Base-by-base conservation (phyloP, 2,329 filamentous ascomycete species). In the Ascochyta lentis region DNA sequence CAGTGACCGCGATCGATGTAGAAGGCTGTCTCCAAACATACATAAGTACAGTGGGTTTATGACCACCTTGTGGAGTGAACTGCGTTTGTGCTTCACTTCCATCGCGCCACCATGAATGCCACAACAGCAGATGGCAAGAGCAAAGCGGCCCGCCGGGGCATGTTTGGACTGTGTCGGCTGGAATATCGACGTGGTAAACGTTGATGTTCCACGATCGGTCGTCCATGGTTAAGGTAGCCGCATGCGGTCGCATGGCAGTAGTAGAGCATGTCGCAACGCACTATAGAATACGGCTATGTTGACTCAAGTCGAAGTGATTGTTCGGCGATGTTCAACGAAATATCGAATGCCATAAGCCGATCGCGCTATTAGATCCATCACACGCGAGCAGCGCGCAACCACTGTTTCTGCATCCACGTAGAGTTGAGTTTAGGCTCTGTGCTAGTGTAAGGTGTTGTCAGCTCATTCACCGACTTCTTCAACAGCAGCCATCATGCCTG, bases 381-480 rank as follows among this genome's bases (percentile, higher is more conserved):
- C n/a, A 19, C 16, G 33, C 15, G 33, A 8, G 33, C 33, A 6
- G 22, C 37, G 6, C 16, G 19, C 37, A 12, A 16, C 13, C 23
- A 34, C 15, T n/a, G 6, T 8, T 24, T 12, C 4, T 4, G 12
- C 7, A 4, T 42, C 38, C 23, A 24, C 4, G 6, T 16, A 24
- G 0, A 8, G 27, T n/a, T 9, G 2, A 13, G n/a, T 35, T 10
- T 13, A 19, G 8, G n/a, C 13, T 16, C 23, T 31, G 27, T 7
- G 27, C 6, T 6, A 12, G 19, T 23, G 27, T 9, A 22, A 35
- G 10, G 7, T n/a, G 16, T 43, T 4, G 4, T 3, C 6, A 3
- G 12, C 15, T 64, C 49, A 65, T 29, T 59, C 53, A 16, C 56
- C 58, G 10, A 34, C 33, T 26, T 64, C 54, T 29, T 59, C 60